Base-by-base conservation (phyloP, 2,329 filamentous ascomycete species). In the Eurotiales sp. region DNA sequence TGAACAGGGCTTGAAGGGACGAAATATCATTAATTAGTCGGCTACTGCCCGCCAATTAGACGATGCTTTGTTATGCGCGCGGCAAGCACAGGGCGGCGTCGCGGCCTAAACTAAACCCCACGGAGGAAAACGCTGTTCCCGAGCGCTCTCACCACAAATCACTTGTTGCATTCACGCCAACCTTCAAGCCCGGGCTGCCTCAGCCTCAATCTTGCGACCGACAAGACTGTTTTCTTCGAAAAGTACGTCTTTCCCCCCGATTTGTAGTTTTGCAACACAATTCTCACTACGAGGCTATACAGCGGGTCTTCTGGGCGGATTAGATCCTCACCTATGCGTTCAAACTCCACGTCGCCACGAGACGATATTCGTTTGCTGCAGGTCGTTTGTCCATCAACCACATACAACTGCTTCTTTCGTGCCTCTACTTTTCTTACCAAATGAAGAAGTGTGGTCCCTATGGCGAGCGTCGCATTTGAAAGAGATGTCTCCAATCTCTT, bases 401-500 rank as follows among this genome's bases (percentile, higher is more conserved):
- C 58, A 57, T 60, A 55, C 58, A 57, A 21, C 36, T 2, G 14
- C 36, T 23, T 23, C 45, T 27, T n/a, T n/a, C n/a, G 23, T 11
- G 37, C 10, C 29, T 40, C 58, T 56, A 52, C 54, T 55, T 53
- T 56, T 49, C 47, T 43, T 19, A 15, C 50, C 37, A 39, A 41
- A 45, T 42, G 51, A 50, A 53, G 41, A 32, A 42, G 25, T 30
- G 46, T 55, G 62, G 67, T 66, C 65, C 66, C 57, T 65, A 72
- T 72, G 70, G 69, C 69, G 68, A 64, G 65, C 62, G 63, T 62
- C 63, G 60, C 65, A 61, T 63, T 64, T 55, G 64, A 67, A 61
- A 72, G 70, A 72, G 67, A 72, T 73, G 70, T 65, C 63, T 64
- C 69, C 69, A 66, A 66, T 69, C 61, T 67, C 66, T 70, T 66